phyloP scores from a whole-genome alignment of 805 yeast genomes.

The Candida wancherniae region DNA sequence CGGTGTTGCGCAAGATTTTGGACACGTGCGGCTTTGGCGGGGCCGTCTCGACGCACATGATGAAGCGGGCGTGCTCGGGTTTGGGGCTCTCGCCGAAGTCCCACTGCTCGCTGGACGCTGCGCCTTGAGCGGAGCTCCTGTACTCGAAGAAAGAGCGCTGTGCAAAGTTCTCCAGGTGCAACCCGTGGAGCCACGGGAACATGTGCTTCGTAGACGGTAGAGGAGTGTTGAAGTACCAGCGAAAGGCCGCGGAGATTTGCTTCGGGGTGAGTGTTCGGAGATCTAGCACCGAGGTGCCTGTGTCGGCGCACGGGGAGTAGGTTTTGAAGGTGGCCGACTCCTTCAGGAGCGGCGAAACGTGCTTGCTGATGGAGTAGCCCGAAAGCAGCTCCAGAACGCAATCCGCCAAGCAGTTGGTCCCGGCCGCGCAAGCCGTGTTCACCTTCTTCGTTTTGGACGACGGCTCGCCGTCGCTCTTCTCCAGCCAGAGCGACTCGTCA shows the following conservation, averaged over 20 bases:
- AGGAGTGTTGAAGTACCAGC: conserved; percentile 35
- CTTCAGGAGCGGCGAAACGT: conserved; percentile 18
- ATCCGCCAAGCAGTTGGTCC: conserved; percentile 6
- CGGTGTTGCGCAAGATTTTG: conserved; percentile 47
- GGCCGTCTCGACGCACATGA: conserved; percentile 30
- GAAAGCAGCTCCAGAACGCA: conserved; percentile 3
- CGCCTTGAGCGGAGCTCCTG: too few relatives aligned
- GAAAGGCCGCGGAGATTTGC: conserved; percentile 19
- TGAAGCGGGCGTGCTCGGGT: conserved; percentile 31
- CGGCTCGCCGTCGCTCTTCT: conserved; percentile 35
- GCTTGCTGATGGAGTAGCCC: conserved; percentile 6
- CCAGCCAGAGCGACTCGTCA: conserved; percentile 8
- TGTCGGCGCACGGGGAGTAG: conserved; percentile 1
- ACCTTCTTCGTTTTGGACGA: conserved; percentile 36
- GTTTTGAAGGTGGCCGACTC: conserved; percentile 12
- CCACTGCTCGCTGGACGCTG: too few relatives aligned
- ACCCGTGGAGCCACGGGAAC: conserved; percentile 92
- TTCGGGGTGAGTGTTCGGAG: conserved; percentile 6
- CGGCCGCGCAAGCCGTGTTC: conserved; percentile 12
- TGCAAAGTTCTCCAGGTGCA: conserved; percentile 52
- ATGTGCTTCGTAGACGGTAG: conserved; percentile 61
- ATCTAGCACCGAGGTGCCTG: conserved; percentile 2
- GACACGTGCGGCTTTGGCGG: not conserved
- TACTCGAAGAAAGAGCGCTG: conserved; percentile 44
- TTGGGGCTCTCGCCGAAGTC: conserved; percentile 10